Evolutionary conservation across 2,329 filamentous ascomycete genomes (phyloP).

Genomic region (Pseudogymnoascus pannorum): DNA sequence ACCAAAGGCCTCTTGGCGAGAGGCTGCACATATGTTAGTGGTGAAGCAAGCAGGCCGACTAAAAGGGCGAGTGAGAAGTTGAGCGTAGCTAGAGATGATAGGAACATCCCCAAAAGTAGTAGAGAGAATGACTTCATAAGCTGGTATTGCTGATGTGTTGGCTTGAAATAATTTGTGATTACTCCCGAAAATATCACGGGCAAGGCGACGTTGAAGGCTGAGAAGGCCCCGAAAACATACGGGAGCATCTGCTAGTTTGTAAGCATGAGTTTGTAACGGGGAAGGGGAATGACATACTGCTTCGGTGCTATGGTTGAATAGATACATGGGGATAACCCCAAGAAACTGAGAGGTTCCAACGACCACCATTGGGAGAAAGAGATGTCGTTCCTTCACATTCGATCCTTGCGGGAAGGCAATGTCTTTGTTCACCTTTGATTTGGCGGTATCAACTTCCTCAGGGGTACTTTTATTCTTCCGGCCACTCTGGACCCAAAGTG

Average conservation of each 20-base stretch:
- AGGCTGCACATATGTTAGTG: slow-evolving; percentile 66
- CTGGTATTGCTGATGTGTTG: slow-evolving; percentile 62
- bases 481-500: slow-evolving; percentile 87
- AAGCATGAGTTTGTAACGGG: background rate
- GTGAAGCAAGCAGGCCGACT: slow-evolving; percentile 69
- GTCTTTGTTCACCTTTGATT: slow-evolving; percentile 17
- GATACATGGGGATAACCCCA: slow-evolving; percentile 71
- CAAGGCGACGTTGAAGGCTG: slow-evolving; percentile 50
- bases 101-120: slow-evolving; percentile 83
- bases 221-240: slow-evolving; percentile 51
- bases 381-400: slow-evolving; percentile 38
- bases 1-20: slow-evolving; percentile 34
- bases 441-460: slow-evolving; percentile 10
- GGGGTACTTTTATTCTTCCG: slow-evolving; percentile 21
- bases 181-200: slow-evolving; percentile 50
- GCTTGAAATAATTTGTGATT: slow-evolving; percentile 43
- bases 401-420: slow-evolving; percentile 19
- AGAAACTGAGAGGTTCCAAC: slow-evolving; percentile 68
- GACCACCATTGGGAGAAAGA: slow-evolving; percentile 66
- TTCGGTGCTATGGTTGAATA: slow-evolving; percentile 60
- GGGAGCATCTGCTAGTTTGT: slow-evolving; percentile 45
- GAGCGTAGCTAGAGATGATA: slow-evolving; percentile 86
- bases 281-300: background rate
- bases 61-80: slow-evolving; percentile 91
- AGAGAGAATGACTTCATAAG: slow-evolving; percentile 87